phyloP scores from a whole-genome alignment of 805 yeast species.

The Sungouiella blattae region DNA sequence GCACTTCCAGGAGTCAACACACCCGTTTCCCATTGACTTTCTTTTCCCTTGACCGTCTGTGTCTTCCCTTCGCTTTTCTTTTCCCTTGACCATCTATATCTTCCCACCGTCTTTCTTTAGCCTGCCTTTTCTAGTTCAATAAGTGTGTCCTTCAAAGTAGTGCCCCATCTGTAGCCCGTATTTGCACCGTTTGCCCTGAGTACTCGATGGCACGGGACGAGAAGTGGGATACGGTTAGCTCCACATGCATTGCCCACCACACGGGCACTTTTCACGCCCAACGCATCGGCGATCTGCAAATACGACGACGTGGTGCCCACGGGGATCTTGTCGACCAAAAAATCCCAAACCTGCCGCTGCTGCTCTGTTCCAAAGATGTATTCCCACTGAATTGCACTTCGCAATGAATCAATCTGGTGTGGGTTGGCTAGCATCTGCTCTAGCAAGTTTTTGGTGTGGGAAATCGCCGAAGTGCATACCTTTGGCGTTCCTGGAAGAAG shows the following conservation, averaged over 20 bases:
- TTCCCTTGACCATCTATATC: too few species aligned
- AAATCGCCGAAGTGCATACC: not conserved
- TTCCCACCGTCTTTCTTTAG: too few species aligned
- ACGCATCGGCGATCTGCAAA: slow-evolving; percentile 24
- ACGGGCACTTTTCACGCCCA: slow-evolving; percentile 29
- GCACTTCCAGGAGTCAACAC: too few species aligned
- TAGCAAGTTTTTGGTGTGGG: not conserved
- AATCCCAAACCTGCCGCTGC: slow-evolving; percentile 38
- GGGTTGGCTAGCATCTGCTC: slow-evolving; percentile 7
- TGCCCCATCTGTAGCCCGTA: slow-evolving; percentile 40
- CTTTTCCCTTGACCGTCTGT: not conserved
- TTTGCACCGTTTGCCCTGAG: slow-evolving; percentile 25
- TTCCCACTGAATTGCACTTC: slow-evolving; percentile 18
- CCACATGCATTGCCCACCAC: slow-evolving; percentile 42
- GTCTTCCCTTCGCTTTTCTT: not conserved
- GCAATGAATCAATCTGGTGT: not conserved
- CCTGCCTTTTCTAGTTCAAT: slow-evolving; percentile 8
- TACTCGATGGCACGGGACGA: slow-evolving; percentile 45
- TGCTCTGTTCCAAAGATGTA: slow-evolving; percentile 37
- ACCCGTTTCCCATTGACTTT: not conserved
- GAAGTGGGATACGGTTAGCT: slow-evolving; percentile 34
- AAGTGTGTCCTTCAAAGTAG: slow-evolving; percentile 22
- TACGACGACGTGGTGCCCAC: slow-evolving; percentile 31
- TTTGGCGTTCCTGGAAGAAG: slow-evolving; percentile 9
- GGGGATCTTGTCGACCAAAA: slow-evolving; percentile 20